phyloP scores from a whole-genome alignment of 2,329 filamentous ascomycete species.

The Pseudopithomyces chartarum region DNA sequence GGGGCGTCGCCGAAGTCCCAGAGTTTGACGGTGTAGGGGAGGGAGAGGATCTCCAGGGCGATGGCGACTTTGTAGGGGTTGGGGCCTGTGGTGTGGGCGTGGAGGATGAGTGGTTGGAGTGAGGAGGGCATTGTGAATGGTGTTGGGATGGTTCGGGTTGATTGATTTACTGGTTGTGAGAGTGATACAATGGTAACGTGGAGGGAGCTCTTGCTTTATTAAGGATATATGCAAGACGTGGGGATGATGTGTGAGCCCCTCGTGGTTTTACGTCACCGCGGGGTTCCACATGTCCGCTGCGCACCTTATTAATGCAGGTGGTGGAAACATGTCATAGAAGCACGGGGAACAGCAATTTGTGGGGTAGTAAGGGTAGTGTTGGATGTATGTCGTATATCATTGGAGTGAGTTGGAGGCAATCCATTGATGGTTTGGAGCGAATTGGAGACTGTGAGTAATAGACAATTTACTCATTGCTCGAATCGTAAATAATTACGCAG shows the following conservation, averaged over 20 bases:
- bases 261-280: not conserved
- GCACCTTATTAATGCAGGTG: not conserved
- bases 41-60: constrained; percentile 37
- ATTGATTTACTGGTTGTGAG: not conserved
- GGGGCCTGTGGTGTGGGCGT: constrained; percentile 13
- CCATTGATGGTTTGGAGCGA: not conserved
- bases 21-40: constrained; percentile 20
- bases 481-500: too few relatives aligned
- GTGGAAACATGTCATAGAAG: not conserved
- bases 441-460: not conserved
- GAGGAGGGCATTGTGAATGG: not conserved
- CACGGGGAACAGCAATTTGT: not conserved
- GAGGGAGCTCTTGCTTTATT: not conserved
- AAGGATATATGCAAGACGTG: not conserved
- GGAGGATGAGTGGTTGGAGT: not conserved
- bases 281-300: not conserved
- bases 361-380: not conserved
- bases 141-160: not conserved
- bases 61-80: constrained; percentile 21
- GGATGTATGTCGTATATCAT: not conserved
- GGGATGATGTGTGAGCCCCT: not conserved
- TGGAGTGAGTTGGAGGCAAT: too few relatives aligned
- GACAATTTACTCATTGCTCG: too few relatives aligned
- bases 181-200: not conserved
- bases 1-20: constrained; percentile 11